phyloP scores from a whole-genome alignment of 306 rosid genomes.

The Leucaena leucocephala region DNA sequence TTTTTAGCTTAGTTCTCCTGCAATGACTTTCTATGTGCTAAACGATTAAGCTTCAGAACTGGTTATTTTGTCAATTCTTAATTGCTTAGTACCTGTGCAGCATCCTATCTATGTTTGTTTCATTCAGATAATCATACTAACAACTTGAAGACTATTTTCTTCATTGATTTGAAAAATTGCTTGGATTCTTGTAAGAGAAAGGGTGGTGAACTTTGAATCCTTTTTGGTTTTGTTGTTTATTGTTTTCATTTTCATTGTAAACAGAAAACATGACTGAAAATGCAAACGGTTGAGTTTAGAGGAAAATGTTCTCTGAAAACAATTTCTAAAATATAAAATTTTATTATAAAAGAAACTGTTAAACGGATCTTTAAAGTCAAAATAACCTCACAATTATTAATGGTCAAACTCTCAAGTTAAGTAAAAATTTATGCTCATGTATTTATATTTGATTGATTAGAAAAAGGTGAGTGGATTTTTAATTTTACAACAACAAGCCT shows the following conservation, averaged over 20 bases:
- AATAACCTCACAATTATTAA: background rate
- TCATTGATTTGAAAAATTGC: background rate
- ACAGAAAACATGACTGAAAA: background rate
- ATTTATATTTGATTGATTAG: background rate
- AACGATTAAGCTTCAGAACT: slow-evolving; percentile 15
- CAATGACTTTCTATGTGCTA: slow-evolving; percentile 12
- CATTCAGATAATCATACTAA: background rate
- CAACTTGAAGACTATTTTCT: slow-evolving; percentile 5
- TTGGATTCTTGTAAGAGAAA: too few relatives aligned
- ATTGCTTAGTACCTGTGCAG: slow-evolving; percentile 28
- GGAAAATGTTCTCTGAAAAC: background rate
- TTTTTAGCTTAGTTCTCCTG: slow-evolving; percentile 20
- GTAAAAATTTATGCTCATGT: background rate
- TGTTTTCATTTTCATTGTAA: slow-evolving; percentile 5
- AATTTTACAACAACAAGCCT: background rate
- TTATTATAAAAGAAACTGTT: background rate
- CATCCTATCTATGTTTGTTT: slow-evolving; percentile 23
- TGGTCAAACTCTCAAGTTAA: background rate
- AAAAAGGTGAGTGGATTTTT: background rate
- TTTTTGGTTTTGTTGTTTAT: background rate
- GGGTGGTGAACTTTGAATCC: too few relatives aligned
- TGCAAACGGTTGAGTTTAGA: background rate
- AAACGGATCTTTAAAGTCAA: background rate
- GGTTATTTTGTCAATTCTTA: background rate
- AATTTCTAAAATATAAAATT: background rate